A percentile compares a stretch with the other conserved stretches of the same genome.
phyloP scores from a whole-genome alignment of 2,329 filamentous ascomycete species.

The Talaromyces sp. region DNA sequence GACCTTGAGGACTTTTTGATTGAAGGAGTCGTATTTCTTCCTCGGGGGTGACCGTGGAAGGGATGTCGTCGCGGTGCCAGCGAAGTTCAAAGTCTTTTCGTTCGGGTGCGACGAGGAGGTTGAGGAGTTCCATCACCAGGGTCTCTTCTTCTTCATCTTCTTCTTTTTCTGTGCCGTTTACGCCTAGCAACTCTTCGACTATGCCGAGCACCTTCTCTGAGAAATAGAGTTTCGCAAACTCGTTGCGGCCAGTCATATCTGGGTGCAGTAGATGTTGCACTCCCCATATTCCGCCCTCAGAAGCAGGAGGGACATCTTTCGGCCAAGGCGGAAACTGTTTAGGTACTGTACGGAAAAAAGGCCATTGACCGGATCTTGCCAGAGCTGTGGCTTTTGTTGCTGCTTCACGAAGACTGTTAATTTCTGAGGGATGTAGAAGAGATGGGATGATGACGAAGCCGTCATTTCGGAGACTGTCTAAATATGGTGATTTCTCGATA shows the following conservation, averaged over 20 bases:
- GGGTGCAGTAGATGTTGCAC: slow-evolving; percentile 83
- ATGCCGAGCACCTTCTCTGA: slow-evolving; percentile 60
- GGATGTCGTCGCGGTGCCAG: slow-evolving; percentile 85
- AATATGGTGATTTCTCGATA: slow-evolving; percentile 32
- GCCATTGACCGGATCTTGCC: slow-evolving; percentile 72
- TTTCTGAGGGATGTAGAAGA: slow-evolving; percentile 56
- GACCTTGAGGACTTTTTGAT: slow-evolving; percentile 42
- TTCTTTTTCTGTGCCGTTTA: slow-evolving; percentile 27
- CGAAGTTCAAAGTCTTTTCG: slow-evolving; percentile 67
- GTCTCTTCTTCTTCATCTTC: slow-evolving; percentile 51
- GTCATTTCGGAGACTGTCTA: slow-evolving; percentile 60
- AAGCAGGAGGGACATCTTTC: slow-evolving; percentile 47
- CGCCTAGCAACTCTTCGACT: slow-evolving; percentile 61
- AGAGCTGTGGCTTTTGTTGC: slow-evolving; percentile 56
- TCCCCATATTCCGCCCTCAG: slow-evolving; percentile 73
- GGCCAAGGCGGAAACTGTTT: slow-evolving; percentile 91
- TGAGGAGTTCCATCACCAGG: slow-evolving; percentile 83
- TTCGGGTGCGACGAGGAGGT: slow-evolving; percentile 71
- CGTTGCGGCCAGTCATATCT: slow-evolving; percentile 57
- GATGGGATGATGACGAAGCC: slow-evolving; percentile 73
- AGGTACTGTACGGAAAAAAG: slow-evolving; percentile 75
- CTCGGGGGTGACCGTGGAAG: slow-evolving; percentile 60
- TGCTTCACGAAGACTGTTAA: slow-evolving; percentile 60
- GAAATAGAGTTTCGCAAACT: slow-evolving; percentile 72
- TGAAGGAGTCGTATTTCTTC: slow-evolving; percentile 64